phyloP scores from a whole-genome alignment of 2,329 filamentous ascomycete genomes.

The Cephalotrichum gorgonifer region DNA sequence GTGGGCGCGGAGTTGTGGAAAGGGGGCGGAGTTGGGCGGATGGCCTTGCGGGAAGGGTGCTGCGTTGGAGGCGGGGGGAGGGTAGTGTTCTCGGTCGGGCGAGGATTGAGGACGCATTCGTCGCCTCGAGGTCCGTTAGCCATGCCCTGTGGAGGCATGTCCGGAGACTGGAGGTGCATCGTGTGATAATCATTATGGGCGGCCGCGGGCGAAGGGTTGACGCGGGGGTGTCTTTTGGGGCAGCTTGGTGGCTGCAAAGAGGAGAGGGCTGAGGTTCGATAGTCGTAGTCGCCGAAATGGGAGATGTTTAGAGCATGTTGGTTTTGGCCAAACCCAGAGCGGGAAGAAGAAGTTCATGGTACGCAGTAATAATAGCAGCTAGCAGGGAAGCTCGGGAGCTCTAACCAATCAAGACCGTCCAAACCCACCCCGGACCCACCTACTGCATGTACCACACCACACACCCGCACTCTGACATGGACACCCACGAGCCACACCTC shows the following conservation, averaged over 20 bases:
- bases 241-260: background rate
- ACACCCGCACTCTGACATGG: no score
- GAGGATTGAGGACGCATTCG: background rate
- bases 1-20: background rate
- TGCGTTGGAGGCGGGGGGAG: no score
- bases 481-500: no score
- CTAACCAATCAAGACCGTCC: background rate
- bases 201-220: background rate
- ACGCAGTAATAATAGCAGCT: background rate
- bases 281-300: no score
- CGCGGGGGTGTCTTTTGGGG: background rate
- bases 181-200: slow-evolving; percentile 8
- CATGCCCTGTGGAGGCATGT: slow-evolving; percentile 31
- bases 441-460: background rate
- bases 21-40: background rate
- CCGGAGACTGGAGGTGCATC: slow-evolving; percentile 32
- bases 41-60: background rate
- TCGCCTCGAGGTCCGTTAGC: background rate
- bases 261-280: background rate
- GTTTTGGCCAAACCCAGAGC: no score
- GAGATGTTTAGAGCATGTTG: no score
- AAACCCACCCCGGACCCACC: background rate
- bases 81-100: background rate
- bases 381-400: background rate
- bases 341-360: no score